Base-by-base conservation (phyloP, 345 rosid genomes). In the Orychophragmus violaceus region DNA sequence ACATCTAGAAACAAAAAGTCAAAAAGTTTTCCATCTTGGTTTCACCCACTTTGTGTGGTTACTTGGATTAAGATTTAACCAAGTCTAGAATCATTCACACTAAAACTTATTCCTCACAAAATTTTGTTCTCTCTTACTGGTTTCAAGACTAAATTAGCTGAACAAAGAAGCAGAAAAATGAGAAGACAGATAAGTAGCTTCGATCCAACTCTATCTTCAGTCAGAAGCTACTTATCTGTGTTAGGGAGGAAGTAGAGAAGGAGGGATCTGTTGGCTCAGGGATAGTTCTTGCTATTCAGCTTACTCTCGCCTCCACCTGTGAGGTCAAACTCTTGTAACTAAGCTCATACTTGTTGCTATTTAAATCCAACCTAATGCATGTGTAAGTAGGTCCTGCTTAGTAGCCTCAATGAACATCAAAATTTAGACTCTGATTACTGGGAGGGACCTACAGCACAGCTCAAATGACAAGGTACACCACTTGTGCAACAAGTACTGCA, bases 401-500 rank as follows among this genome's bases (percentile, higher is more conserved):
- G 49, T 44, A n/a, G n/a, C n/a, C n/a, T n/a, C n/a, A n/a, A n/a
- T n/a, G n/a, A n/a, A n/a, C n/a, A n/a, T n/a, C n/a, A n/a, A n/a
- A n/a, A n/a, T n/a, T n/a, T n/a, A n/a, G n/a, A n/a, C n/a, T n/a
- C n/a, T n/a, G n/a, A n/a, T n/a, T n/a, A n/a, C n/a, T n/a, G n/a
- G n/a, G n/a, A n/a, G n/a, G n/a, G 77, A 76, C 86, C 91, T 60
- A 69, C 30, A 60, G 83, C 60, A 45, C n/a, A n/a, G 87, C 87
- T 91, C 94, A 87, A 69, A 80, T 39, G 68, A 82, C 68, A 77
- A 90, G 88, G 84, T 81, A 85, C 9, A 80, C 36, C 1, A 65
- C 75, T 90, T 93, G 93, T 51, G 82, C 83, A 81, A 90, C 51
- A 77, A 82, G 51, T 19, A 85, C 87, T 29, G 80, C 55, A 28